Evolutionary conservation across 2,329 filamentous ascomycete species (phyloP).

Genomic region (Trichophyton schoenleinii): DNA sequence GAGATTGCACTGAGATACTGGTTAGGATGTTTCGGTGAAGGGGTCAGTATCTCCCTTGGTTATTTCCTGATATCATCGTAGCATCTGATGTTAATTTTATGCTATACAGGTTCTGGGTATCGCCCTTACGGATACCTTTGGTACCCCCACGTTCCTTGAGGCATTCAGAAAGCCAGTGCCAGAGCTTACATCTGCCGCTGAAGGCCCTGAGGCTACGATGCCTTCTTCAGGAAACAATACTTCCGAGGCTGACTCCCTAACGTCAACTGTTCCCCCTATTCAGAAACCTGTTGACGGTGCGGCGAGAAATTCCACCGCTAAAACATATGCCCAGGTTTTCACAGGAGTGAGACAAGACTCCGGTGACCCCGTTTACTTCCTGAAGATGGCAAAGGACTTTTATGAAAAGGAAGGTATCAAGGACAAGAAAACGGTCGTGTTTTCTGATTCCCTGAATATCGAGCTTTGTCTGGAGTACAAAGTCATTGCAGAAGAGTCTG

Average conservation of each 20-base stretch:
- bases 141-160: constrained; percentile 74
- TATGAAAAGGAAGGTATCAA: constrained; percentile 64
- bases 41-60: constrained; percentile 29
- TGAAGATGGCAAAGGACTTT: constrained; percentile 66
- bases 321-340: constrained; percentile 70
- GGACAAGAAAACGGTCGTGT: constrained; percentile 79
- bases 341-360: constrained; percentile 81
- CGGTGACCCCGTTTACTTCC: constrained; percentile 68
- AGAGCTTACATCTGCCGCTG: constrained; percentile 28
- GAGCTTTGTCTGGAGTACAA: constrained; percentile 88
- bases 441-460: constrained; percentile 88
- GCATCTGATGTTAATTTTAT: neutral
- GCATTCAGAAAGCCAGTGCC: constrained; percentile 63
- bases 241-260: constrained; percentile 26
- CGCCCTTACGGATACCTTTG: constrained; percentile 91
- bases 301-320: constrained; percentile 29
- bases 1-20: constrained; percentile 76
- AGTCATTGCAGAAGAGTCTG: constrained; percentile 61
- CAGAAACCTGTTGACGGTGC: constrained; percentile 31
- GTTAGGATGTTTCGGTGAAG: constrained; percentile 81
- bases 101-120: constrained; percentile 55
- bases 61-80: neutral
- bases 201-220: constrained; percentile 28
- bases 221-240: constrained; percentile 31
- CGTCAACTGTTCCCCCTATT: constrained; percentile 30